Conservation (phyloP, 768 basidiomycete species). For the Phylloporus arenicola region DNA sequence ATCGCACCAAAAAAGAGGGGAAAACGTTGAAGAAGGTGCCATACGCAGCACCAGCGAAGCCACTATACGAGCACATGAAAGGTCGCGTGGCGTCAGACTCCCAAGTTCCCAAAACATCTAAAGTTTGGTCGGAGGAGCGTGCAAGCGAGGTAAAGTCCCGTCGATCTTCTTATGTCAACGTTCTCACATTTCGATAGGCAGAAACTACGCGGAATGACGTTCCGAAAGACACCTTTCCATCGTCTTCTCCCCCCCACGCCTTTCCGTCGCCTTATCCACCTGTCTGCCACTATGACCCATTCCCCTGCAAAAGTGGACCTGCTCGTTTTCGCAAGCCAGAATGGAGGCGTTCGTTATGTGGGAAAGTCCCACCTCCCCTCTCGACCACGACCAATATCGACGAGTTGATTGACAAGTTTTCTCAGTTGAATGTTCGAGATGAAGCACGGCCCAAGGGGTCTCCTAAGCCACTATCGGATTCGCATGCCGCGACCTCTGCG, state of each 20-base stretch:
- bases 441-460: background rate
- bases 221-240: too few species aligned
- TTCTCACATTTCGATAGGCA: background rate
- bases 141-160: too few species aligned
- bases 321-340: background rate
- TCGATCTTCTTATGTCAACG: too few species aligned
- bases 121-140: too few species aligned
- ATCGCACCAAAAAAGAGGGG: background rate
- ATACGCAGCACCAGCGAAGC: too few species aligned
- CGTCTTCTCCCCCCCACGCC: conserved; percentile 9
- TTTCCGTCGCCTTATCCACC: conserved; percentile 17
- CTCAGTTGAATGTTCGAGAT: conserved; percentile 13
- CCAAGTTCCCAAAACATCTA: too few species aligned
- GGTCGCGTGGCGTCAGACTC: too few species aligned
- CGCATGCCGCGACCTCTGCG: conserved; percentile 12
- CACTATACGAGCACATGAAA: too few species aligned
- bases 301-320: conserved; percentile 10
- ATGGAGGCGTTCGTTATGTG: conserved; percentile 2
- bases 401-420: conserved; percentile 11
- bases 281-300: conserved; percentile 13
- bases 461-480: background rate
- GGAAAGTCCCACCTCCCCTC: background rate
- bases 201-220: too few species aligned
- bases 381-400: background rate
- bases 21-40: too few species aligned